Conservation (phyloP, 2,329 filamentous ascomycete species). For the Ustilaginoidea virens region DNA sequence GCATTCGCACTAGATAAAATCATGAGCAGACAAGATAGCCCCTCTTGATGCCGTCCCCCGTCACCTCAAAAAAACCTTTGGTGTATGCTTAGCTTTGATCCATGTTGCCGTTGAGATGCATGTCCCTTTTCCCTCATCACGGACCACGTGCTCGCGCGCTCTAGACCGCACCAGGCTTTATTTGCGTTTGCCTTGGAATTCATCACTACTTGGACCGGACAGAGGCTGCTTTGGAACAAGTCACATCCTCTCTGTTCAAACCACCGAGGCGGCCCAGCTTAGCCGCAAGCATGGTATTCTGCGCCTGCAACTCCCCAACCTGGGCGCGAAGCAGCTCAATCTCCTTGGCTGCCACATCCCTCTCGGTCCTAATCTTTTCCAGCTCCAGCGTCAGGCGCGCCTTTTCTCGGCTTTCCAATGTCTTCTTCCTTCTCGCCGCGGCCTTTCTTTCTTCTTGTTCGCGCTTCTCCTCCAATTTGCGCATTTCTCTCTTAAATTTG, state of each 20-base stretch:
- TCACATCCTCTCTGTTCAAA: slow-evolving; percentile 17
- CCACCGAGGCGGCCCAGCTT: slow-evolving; percentile 29
- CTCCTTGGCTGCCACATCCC: slow-evolving; percentile 36
- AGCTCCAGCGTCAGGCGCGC: slow-evolving; percentile 33
- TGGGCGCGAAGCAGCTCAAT: slow-evolving; percentile 37
- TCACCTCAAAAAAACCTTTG: no score
- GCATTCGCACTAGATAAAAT: no score
- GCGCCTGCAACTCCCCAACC: slow-evolving; percentile 40
- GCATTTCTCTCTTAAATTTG: slow-evolving; percentile 47
- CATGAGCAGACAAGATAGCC: no score
- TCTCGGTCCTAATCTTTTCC: slow-evolving; percentile 33
- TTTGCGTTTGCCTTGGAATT: no score
- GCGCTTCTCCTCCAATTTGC: slow-evolving; percentile 48
- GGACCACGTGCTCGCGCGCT: no score
- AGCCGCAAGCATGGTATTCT: slow-evolving; percentile 44
- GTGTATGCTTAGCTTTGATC: no score
- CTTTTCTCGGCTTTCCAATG: slow-evolving; percentile 36
- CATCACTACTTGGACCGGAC: slow-evolving; percentile 4
- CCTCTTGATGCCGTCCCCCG: no score
- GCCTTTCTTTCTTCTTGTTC: slow-evolving; percentile 46
- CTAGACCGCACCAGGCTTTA: no score
- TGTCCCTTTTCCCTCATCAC: no score
- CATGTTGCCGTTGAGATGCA: no score
- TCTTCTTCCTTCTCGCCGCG: slow-evolving; percentile 33
- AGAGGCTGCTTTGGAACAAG: slow-evolving; percentile 2